Base-by-base conservation (phyloP, 2,329 filamentous ascomycete species). In the Fusarium anguioides region DNA sequence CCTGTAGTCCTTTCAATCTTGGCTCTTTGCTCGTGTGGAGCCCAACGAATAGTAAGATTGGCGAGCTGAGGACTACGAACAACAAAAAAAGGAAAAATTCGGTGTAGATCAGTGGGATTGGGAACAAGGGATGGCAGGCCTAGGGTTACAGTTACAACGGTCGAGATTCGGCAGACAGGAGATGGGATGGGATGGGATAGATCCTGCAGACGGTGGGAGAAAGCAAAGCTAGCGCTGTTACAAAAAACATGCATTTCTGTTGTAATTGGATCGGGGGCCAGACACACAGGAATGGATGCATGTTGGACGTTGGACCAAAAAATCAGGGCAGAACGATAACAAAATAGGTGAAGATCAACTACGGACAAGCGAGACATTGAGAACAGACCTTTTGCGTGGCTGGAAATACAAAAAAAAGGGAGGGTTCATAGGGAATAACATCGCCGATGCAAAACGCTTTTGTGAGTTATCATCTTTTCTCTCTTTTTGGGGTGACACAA, bases 401-500 rank as follows among this genome's bases (percentile, higher is more conserved):
- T 46, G 40, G 11, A 40, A 29, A 29, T 14, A 4, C 6, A 12
- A 12, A 29, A 14, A 20, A 33, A 49, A 39, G 33, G 20, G 31
- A 20, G 24, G 8, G 57, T 46, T 54, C 23, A 29, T n/a, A 17
- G n/a, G 41, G 23, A 39, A 41, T 17, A n/a, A n/a, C 23, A 39
- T 42, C 27, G 40, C 40, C 42, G 40, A 60, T 66, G 45, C 18
- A 33, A 17, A n/a, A n/a, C n/a, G 11, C 11, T 47, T 60, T 67
- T 67, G 36, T 67, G 64, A 67, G 64, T 53, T 33, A 41, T 66
- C 58, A 66, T 63, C 31, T 67, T 67, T 59, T 46, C 46, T 41
- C 51, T 26, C 6, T 15, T n/a, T 33, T 33, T 4, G 52, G 39
- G 55, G 44, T 55, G 37, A 55, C 64, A 51, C n/a, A n/a, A n/a